Percentiles rank a stretch among this genome's conserved stretches.
Conservation (phyloP, 179 eudicot genomes). For the Spergularia azorica region DNA sequence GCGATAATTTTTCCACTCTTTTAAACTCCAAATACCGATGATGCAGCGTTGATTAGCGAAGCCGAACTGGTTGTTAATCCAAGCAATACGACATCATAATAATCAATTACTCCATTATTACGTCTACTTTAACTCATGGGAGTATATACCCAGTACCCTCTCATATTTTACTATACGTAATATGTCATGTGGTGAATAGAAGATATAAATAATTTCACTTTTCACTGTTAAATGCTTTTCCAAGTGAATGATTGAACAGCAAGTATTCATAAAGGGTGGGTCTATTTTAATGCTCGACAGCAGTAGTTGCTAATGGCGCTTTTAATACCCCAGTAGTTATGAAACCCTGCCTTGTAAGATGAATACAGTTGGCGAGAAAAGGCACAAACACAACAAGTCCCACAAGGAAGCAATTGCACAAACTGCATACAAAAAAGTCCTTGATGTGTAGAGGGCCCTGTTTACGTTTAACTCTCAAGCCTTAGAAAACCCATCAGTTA, state of each 20-base stretch:
- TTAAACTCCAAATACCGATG: no score
- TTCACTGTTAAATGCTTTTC: background rate
- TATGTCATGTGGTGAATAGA: background rate
- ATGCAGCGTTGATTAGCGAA: no score
- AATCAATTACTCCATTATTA: no score
- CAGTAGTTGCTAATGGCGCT: constrained; percentile 33
- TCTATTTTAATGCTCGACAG: constrained; percentile 26
- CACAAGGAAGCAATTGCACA: constrained; percentile 23
- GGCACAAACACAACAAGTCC: constrained; percentile 22
- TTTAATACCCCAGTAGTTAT: constrained; percentile 26
- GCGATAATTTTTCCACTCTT: no score
- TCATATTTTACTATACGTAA: no score
- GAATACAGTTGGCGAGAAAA: constrained; percentile 39
- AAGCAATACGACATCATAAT: no score
- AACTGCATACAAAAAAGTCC: constrained; percentile 7
- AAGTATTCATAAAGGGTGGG: constrained; percentile 28
- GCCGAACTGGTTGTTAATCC: no score
- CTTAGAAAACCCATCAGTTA: constrained; percentile 9
- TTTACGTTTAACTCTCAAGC: constrained; percentile 3
- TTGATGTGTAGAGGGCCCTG: constrained; percentile 10
- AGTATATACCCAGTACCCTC: no score
- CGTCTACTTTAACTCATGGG: no score
- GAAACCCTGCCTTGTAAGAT: constrained; percentile 29
- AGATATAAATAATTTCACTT: background rate
- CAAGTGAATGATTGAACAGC: constrained; percentile 32